Conservation (phyloP, 495 filamentous ascomycete genomes). For the Chaetomium tenue region DNA sequence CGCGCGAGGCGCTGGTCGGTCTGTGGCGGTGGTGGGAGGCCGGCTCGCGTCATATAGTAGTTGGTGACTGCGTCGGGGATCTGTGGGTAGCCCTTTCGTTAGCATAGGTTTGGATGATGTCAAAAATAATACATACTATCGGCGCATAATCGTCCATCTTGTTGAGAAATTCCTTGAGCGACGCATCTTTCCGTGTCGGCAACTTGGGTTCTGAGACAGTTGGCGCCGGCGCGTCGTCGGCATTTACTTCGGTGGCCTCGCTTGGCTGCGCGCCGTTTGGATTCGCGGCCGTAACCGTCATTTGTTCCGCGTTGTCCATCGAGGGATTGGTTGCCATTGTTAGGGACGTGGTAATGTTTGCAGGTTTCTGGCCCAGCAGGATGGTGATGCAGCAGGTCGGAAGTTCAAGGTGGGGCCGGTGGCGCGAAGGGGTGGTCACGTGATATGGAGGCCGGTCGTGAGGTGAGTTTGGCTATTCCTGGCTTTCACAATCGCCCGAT, state of each 20-base stretch:
- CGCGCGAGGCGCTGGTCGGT: slow-evolving; percentile 86
- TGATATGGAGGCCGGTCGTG: not conserved
- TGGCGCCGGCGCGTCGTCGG: not conserved
- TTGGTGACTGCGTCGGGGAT: slow-evolving; percentile 97
- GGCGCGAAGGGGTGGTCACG: not conserved
- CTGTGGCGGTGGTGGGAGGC: slow-evolving; percentile 82
- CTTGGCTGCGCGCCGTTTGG: slow-evolving; percentile 25
- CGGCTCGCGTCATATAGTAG: slow-evolving; percentile 95
- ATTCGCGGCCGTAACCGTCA: slow-evolving; percentile 1
- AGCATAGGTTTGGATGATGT: not conserved
- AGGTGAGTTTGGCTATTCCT: not conserved
- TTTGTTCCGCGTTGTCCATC: slow-evolving; percentile 24
- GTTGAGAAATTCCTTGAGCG: slow-evolving; percentile 80
- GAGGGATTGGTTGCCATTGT: slow-evolving; percentile 32
- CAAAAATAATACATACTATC: slow-evolving; percentile 61
- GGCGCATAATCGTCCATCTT: slow-evolving; percentile 99
- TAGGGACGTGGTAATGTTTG: not conserved
- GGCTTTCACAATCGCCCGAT: not conserved
- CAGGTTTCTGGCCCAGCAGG: not conserved
- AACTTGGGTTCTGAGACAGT: slow-evolving; percentile 40
- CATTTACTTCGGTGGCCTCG: slow-evolving; percentile 1
- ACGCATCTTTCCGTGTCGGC: slow-evolving; percentile 83
- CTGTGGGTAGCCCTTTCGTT: slow-evolving; percentile 45
- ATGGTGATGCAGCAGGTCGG: not conserved
- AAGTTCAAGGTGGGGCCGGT: not conserved